These are phyloP conservation scores for Naumovozyma castellii DNA, from an alignment of 805 yeast species.

Conservation along the genomic window DNA sequence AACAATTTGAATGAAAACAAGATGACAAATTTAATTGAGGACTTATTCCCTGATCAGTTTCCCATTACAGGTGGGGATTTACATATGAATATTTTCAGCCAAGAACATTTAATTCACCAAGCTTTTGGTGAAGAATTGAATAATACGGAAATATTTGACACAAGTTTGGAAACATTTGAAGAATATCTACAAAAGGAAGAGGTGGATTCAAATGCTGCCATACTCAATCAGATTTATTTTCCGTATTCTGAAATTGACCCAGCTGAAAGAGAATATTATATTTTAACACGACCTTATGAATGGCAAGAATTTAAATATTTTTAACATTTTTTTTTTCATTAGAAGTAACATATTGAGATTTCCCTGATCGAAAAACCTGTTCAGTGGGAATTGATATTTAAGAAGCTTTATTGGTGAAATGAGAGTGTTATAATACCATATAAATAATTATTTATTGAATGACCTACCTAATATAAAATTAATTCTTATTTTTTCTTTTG, in stretches of 20 bases:
- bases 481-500: no score
- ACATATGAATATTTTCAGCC: neutral
- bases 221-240: neutral
- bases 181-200: neutral
- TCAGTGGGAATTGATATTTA: no score
- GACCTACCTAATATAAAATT: no score
- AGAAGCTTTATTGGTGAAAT: no score
- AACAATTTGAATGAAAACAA: no score
- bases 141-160: neutral
- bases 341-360: no score
- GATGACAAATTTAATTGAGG: neutral
- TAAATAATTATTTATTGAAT: no score
- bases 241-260: neutral
- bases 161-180: neutral
- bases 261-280: neutral
- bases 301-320: no score
- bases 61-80: neutral
- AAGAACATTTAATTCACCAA: neutral
- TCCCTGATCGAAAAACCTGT: no score
- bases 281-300: no score
- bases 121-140: neutral
- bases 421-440: no score
- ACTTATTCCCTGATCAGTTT: neutral
- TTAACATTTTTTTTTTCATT: no score
- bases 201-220: neutral